Evolutionary conservation across 139 green algal genomes (phyloP), one percentile per base, ranked within the genome.

Genomic region (Chlamydomonas incerta): DNA sequence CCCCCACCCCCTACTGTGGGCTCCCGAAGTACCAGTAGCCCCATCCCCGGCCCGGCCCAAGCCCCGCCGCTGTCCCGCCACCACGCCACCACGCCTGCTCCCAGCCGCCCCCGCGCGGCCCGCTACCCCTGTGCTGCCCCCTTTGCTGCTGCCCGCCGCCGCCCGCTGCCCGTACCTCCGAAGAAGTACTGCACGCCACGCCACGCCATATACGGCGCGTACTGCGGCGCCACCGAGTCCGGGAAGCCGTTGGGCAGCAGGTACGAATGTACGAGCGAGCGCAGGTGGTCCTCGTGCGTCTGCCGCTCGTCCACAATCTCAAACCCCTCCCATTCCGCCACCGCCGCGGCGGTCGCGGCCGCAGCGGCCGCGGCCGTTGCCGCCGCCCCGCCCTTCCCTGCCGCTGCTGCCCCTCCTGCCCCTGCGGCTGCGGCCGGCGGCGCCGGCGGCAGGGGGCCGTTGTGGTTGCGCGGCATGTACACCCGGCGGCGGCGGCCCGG

Each of bases 181-280:
- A 98, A 98, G 35, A 98, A 95, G 85, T 98, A 98, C 88, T 98
- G 95, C 74, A 98, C 88, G 0, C 91, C 94, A 9, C 96, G 72
- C 93, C 95, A 98, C 1, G 15, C 72, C 96, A 98, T 98, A 92
- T 98, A 98, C 31, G 85, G 71, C 9, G 81, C 86, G 57, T 97
- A 98, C 81, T 97, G 93, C 2, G 93, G 93, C 0, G 93, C 92
- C 55, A 98, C 95, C 23, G 82, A 93, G 37, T 94, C 92, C 26
- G 95, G 95, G 84, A 92, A 98, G 50, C 95, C 95, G 86, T 98
- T 87, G 18, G 90, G 90, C 65, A 93, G 87, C 31, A 93, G 74
- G 80, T 92, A 92, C 65, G 80, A 87, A 35, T 74, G 74, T 28
- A 93, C 66, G 3, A 93, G 52, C 26, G 34, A 47, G 47, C 57